phyloP scores from a whole-genome alignment of 177 flowering plant genomes.

The Vitis hybrid region DNA sequence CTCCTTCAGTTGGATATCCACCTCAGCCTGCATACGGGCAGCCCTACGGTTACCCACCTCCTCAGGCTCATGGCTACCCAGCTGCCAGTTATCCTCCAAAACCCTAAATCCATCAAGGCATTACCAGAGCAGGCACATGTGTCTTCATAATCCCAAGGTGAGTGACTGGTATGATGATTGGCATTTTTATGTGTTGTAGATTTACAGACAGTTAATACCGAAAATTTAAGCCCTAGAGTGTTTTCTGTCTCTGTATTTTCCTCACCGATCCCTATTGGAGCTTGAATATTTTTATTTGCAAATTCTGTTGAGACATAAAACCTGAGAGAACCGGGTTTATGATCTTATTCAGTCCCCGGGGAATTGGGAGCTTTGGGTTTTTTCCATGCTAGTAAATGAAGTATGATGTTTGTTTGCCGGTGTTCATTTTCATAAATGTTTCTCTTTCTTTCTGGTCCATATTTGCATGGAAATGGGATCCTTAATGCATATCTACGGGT shows the following conservation, averaged over 20 bases:
- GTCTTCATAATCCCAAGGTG: background rate
- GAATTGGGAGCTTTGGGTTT: too few relatives aligned
- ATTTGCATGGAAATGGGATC: background rate
- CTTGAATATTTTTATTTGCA: too few relatives aligned
- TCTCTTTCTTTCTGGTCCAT: too few relatives aligned
- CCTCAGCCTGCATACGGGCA: slow-evolving; percentile 57
- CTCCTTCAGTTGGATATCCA: slow-evolving; percentile 73
- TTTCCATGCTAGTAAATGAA: too few relatives aligned
- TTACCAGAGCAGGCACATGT: background rate
- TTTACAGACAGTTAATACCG: background rate
- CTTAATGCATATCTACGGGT: background rate
- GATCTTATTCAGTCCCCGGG: too few relatives aligned
- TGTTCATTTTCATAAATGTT: too few relatives aligned
- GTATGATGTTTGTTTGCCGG: too few relatives aligned
- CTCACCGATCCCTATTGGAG: background rate
- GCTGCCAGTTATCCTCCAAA: slow-evolving; percentile 45
- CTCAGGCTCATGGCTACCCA: slow-evolving; percentile 49
- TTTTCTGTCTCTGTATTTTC: background rate
- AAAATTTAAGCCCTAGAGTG: too few relatives aligned
- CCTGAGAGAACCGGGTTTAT: too few relatives aligned
- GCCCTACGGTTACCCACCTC: slow-evolving; percentile 36
- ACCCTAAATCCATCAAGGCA: slow-evolving; percentile 9
- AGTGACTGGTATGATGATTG: background rate
- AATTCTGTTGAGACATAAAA: too few relatives aligned
- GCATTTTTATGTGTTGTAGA: background rate